phyloP scores from a whole-genome alignment of 345 rosid genomes.

The Salix udensis region DNA sequence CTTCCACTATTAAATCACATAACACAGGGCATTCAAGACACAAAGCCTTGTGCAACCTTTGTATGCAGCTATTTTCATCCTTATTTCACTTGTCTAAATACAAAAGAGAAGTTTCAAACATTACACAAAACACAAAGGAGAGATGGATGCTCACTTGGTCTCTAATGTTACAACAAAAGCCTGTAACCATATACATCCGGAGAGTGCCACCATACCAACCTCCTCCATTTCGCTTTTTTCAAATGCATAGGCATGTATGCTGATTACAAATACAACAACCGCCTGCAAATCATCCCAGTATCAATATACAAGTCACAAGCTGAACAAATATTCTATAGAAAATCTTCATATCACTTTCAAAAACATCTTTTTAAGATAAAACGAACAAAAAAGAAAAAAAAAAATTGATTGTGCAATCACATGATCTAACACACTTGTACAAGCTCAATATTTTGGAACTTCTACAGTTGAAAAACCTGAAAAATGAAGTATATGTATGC shows the following conservation, averaged over 20 bases:
- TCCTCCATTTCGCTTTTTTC: slow-evolving; percentile 98
- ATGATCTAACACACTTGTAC: neutral
- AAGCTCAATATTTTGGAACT: neutral
- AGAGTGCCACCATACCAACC: slow-evolving; percentile 90
- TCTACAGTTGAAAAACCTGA: neutral
- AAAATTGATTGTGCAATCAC: neutral
- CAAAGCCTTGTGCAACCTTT: neutral
- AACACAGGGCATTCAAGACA: neutral
- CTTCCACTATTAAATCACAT: neutral
- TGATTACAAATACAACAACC: slow-evolving; percentile 76
- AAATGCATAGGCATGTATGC: slow-evolving; percentile 73
- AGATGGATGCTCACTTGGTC: slow-evolving; percentile 65
- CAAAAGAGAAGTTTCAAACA: neutral
- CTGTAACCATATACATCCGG: slow-evolving; percentile 98
- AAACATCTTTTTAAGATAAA: no score
- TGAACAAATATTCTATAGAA: no score
- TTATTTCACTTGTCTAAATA: neutral
- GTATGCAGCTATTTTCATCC: neutral
- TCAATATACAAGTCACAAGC: neutral
- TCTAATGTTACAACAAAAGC: slow-evolving; percentile 89
- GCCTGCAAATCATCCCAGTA: slow-evolving; percentile 56
- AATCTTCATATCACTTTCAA: no score
- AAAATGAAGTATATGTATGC: neutral
- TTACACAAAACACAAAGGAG: neutral
- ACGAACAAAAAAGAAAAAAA: neutral